Evolutionary conservation across 345 rosid species (phyloP), one percentile per base, ranked within the genome.

Genomic region (Mallotus nudiflorus): DNA sequence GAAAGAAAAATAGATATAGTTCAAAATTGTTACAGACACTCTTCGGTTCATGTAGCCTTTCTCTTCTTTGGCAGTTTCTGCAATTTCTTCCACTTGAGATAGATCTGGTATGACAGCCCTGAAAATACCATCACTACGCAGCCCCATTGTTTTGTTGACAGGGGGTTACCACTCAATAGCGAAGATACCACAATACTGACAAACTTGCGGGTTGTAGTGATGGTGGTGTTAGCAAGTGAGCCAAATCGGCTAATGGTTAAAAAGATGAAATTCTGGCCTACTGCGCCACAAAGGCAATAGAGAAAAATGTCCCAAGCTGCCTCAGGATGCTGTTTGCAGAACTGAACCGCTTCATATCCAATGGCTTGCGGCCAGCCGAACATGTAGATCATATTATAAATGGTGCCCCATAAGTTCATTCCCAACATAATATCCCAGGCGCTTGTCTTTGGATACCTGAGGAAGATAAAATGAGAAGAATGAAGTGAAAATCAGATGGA

Each of bases 341-440:
- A 92, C 62, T 77, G 81, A 54, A 86, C 62, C 4, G 97, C 96
- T 80, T 84, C 82, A 20, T 71, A 95, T 18, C 99, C 99, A 7
- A 80, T 89, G 48, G 88, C 96, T 8, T 80, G 70, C 1, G 97
- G 92, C 81, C 85, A 88, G 48, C 90, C 90, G 70, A 95, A 95
- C 99, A 95, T 95, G 86, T 90, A 95, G 53, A 92, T 53, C 75
- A 89, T 46, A 82, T 89, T 95, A 89, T 95, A 90, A 62, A 92
- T 81, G 69, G 98, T 92, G 0, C 97, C 96, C 98, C 99, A 92
- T 70, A 92, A 67, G 67, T 92, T 95, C 98, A 95, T 95, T 67
- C 97, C 98, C 73, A 95, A 55, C 99, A 95, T 95, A 74, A 95
- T 90, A 61, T 88, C 91, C 98, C 98, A 92, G 11, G 98, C 97